Conservation (phyloP, 352 stramenopile genomes). For the Phytophthora syringae region DNA sequence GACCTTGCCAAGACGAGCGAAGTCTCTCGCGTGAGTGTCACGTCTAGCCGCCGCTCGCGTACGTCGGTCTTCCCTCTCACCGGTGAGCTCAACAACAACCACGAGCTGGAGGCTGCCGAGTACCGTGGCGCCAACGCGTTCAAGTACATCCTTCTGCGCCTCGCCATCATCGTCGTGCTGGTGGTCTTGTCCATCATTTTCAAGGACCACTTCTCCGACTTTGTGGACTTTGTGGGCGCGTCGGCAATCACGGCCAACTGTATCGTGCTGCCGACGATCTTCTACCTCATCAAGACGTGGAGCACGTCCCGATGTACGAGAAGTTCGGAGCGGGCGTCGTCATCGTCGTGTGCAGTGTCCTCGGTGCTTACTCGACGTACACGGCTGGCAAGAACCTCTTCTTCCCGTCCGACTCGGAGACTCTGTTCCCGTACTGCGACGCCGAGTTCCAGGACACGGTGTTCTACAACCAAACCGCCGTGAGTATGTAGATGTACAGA, state of each 20-base stretch:
- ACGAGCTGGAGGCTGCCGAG: conserved; percentile 45
- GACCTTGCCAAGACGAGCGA: conserved; percentile 24
- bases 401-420: conserved; percentile 34
- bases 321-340: conserved; percentile 41
- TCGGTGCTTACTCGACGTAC: conserved; percentile 58
- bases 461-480: conserved; percentile 36
- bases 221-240: conserved; percentile 65
- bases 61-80: conserved; percentile 48
- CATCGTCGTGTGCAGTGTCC: conserved; percentile 47
- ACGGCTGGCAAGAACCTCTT: conserved; percentile 56
- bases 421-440: conserved; percentile 60
- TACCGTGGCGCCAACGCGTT: conserved; percentile 50
- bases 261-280: conserved; percentile 63
- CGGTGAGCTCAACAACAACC: conserved; percentile 35
- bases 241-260: conserved; percentile 63
- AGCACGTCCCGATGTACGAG: conserved; percentile 47
- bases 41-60: conserved; percentile 39
- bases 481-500: conserved; percentile 20
- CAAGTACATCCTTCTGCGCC: conserved; percentile 54
- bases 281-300: conserved; percentile 69
- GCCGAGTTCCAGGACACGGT: conserved; percentile 47
- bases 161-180: conserved; percentile 53
- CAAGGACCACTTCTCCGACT: conserved; percentile 54
- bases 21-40: conserved; percentile 37
- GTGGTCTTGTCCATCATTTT: conserved; percentile 42